Evolutionary conservation across 78 protist genomes (phyloP), one percentile per base, ranked within the genome.

Genomic region (Speleostelium caveatum): DNA sequence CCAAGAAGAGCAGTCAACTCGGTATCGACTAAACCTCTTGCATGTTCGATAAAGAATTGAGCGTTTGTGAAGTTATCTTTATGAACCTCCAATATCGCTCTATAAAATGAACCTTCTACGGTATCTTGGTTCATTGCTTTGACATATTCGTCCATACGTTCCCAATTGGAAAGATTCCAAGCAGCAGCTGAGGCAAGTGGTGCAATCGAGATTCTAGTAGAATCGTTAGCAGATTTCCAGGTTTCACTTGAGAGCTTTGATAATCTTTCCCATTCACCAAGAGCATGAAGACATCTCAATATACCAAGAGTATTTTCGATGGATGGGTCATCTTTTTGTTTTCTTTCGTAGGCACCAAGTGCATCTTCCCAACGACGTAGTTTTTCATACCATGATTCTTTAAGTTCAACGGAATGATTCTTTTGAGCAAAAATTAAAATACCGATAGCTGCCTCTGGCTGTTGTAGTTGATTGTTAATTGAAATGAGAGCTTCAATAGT

Each of bases 351-450:
- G 12, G 94, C 96, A 22, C 16, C 88, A 2, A 95, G 73, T 7
- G 99, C 99, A 45, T 96, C 95, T 30, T 96, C 96, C 99, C 99
- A 98, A 36, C 97, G 63, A 22, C 96, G 92, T 45, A 98, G 92
- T 75, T 98, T 97, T 86, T 99, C 99, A 73, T 96, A 97, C 98
- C 98, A 96, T 12, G 75, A 22, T 76, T 92, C 98, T 45, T 97
- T 83, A 41, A 97, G 59, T 41, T 68, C 93, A 5, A 97, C 39
- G 21, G 74, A 42, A 30, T 75, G 86, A 19, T 61, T 71, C 88
- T 72, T 63, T 86, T 94, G 96, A 24, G 97, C 94, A 59, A 56
- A 93, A 36, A 41, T 33, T 33, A 97, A 80, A 21, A 97, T 87
- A 58, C 99, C 99, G 39, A 32, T 60, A 19, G 99, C 99, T 12